Percentiles rank a stretch among this genome's conserved stretches.
Conservation (phyloP, 2,329 filamentous ascomycete species). For the Amphichorda felina region DNA sequence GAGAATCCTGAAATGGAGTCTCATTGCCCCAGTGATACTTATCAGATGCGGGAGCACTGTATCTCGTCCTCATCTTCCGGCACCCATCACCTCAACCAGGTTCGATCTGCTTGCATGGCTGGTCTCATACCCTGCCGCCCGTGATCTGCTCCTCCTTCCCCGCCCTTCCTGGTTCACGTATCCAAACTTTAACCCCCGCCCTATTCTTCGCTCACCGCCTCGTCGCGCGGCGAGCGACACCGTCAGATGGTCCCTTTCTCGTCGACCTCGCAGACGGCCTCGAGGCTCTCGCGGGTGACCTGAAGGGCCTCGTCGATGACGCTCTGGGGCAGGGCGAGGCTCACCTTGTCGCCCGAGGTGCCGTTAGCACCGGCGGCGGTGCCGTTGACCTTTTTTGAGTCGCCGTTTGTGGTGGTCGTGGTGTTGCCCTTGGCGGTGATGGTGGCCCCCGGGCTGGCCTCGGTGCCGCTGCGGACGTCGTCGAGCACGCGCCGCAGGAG, state of each 20-base stretch:
- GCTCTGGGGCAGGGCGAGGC: constrained; percentile 42
- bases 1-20: no score
- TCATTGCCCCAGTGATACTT: no score
- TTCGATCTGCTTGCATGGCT: no score
- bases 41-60: no score
- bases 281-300: constrained; percentile 45
- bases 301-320: constrained; percentile 53
- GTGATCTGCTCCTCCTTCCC: not conserved
- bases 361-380: constrained; percentile 2
- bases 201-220: constrained; percentile 1
- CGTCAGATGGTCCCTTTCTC: constrained; percentile 9
- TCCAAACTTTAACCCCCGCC: not conserved
- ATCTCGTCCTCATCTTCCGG: no score
- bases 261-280: constrained; percentile 31
- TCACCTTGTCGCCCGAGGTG: constrained; percentile 11
- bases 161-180: not conserved
- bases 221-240: constrained; percentile 1
- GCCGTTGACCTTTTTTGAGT: constrained; percentile 17
- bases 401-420: constrained; percentile 16
- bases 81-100: no score
- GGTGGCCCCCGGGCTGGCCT: constrained; percentile 8
- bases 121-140: not conserved
- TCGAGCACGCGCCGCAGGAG: constrained; percentile 49
- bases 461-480: constrained; percentile 42
- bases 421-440: constrained; percentile 13